Evolutionary conservation across 192 early-diverging fungal genomes (phyloP).

Genomic region (Haplosporangium gracile): DNA sequence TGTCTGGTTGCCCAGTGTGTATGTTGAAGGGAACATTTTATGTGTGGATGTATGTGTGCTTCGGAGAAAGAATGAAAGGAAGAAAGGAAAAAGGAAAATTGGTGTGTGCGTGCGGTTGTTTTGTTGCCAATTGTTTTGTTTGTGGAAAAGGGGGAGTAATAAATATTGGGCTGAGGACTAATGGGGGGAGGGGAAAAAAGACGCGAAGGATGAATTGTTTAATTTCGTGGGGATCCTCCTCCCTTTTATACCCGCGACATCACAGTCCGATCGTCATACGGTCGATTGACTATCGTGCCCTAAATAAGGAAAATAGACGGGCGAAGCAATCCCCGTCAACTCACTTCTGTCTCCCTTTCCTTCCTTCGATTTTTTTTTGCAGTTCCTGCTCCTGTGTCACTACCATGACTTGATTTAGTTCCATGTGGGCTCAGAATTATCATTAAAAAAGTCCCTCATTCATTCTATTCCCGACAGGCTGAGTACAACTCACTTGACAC

Average conservation of each 20-base stretch:
- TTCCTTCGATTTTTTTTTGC: no score
- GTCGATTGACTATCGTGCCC: neutral
- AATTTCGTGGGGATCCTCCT: neutral
- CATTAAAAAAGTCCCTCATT: no score
- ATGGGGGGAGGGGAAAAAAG: neutral
- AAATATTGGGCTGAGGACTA: neutral
- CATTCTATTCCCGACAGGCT: no score
- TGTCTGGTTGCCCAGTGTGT: neutral
- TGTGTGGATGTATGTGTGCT: neutral
- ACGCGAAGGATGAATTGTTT: neutral
- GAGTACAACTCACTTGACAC: neutral
- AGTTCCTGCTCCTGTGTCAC: neutral
- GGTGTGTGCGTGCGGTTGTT: neutral
- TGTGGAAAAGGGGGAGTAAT: neutral
- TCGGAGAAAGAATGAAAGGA: neutral
- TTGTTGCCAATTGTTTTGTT: neutral
- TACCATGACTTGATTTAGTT: neutral
- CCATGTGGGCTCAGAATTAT: neutral
- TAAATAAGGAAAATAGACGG: neutral
- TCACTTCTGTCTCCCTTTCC: neutral
- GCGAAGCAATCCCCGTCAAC: neutral
- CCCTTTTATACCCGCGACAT: neutral
- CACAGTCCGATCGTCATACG: neutral
- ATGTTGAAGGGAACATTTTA: slow-evolving; percentile 13
- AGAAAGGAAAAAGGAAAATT: neutral